Percentiles rank a stretch among this genome's conserved stretches.
phyloP scores from a whole-genome alignment of 352 stramenopile species.

The Pythium monospermum region DNA sequence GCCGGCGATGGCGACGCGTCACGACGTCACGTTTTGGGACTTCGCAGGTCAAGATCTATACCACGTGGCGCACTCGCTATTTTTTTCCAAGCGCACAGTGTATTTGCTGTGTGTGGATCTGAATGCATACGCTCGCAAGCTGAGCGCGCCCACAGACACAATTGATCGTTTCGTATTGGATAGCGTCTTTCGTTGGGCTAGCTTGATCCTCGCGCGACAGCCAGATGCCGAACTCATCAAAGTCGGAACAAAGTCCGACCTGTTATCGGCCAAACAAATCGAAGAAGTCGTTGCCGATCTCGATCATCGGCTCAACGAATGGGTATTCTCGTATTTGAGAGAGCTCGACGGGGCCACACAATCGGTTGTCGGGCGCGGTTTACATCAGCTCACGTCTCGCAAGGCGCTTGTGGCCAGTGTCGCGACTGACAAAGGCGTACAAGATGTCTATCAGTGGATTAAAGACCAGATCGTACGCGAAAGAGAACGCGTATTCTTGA shows the following conservation, averaged over 20 bases:
- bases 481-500: no score
- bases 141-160: neutral
- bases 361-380: no score
- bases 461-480: no score
- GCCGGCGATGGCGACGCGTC: no score
- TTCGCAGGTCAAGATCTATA: slow-evolving; percentile 1
- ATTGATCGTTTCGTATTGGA: neutral
- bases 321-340: neutral
- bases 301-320: neutral
- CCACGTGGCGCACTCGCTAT: neutral
- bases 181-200: neutral
- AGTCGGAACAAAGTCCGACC: neutral
- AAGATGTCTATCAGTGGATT: no score
- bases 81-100: neutral
- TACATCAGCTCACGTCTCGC: no score
- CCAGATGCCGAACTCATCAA: neutral
- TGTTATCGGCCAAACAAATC: neutral
- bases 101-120: slow-evolving; percentile 2
- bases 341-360: no score
- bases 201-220: neutral
- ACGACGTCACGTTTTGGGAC: slow-evolving; percentile 3
- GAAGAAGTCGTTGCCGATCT: neutral
- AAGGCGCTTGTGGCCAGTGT: no score
- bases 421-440: no score
- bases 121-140: neutral